Evolutionary conservation across 306 rosid genomes (phyloP), one percentile per base, ranked within the genome.

Genomic region (Cucurbita moschata): DNA sequence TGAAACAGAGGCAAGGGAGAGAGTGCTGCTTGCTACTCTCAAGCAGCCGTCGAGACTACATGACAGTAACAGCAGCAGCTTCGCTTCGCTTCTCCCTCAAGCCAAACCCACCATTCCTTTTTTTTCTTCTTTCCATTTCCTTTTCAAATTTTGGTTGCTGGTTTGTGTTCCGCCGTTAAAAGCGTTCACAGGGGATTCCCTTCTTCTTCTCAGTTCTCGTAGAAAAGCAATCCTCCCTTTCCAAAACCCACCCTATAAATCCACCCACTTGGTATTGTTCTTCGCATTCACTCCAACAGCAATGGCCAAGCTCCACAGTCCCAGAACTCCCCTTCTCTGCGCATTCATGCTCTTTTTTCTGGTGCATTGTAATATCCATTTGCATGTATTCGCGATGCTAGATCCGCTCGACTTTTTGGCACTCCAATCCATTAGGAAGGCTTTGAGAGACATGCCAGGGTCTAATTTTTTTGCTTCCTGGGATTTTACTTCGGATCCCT

Each of bases 401-500:
- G 92, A 95, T 85, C 99, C 99, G 0, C 72, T 82, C 16, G 99
- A 95, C 83, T 95, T 95, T 76, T 80, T 95, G 67, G 91, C 99
- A 38, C 85, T 95, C 43, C 99, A 95, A 80, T 88, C 97, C 1
- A 86, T 91, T 74, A 82, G 87, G 4, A 95, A 89, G 79, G 81
- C 86, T 26, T 83, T 95, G 0, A 55, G 87, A 1, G 99, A 95
- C 76, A 74, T 91, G 87, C 97, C 97, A 0, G 99, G 96, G 15
- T 95, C 99, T 1, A 81, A 75, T 49, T 95, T 89, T 79, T 88
- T 95, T 51, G 67, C 93, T 0, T 84, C 97, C 15, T 95, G 99
- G 99, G 99, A 95, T 76, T 95, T 95, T 87, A 95, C 99, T 12
- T 81, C 96, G 6, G 99, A 95, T 76, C 99, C 99, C 0, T 95